Conservation (phyloP, 73 alveolate species). For the Paramecium tetraurelia region DNA sequence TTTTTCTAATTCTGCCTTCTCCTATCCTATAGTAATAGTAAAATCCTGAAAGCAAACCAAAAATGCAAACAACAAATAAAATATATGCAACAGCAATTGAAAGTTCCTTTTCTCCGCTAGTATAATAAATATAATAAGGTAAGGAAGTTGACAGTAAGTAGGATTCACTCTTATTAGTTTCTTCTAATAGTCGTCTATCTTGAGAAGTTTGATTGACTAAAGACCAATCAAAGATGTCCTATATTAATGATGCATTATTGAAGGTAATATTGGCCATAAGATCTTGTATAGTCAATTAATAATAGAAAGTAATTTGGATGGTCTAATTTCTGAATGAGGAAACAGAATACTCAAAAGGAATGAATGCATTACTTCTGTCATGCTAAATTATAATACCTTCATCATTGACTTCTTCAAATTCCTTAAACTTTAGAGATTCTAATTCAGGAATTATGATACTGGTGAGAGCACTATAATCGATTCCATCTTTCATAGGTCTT, state of each 20-base stretch:
- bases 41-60: background rate
- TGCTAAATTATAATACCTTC: background rate
- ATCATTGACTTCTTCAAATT: background rate
- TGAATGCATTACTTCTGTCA: background rate
- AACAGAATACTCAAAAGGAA: background rate
- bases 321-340: background rate
- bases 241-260: background rate
- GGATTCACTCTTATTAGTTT: background rate
- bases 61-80: background rate
- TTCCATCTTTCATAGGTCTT: slow-evolving; percentile 9
- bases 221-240: slow-evolving; percentile 37
- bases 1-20: slow-evolving; percentile 38
- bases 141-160: background rate
- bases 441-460: background rate
- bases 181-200: background rate
- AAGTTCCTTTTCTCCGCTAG: background rate
- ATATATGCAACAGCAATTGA: background rate
- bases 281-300: background rate
- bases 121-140: slow-evolving; percentile 24
- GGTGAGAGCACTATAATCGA: background rate
- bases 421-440: background rate
- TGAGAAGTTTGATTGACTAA: background rate
- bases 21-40: slow-evolving; percentile 15
- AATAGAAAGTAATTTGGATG: background rate
- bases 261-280: background rate